phyloP scores from a whole-genome alignment of 352 stramenopile genomes.

The Halophytophthora batemanensis region DNA sequence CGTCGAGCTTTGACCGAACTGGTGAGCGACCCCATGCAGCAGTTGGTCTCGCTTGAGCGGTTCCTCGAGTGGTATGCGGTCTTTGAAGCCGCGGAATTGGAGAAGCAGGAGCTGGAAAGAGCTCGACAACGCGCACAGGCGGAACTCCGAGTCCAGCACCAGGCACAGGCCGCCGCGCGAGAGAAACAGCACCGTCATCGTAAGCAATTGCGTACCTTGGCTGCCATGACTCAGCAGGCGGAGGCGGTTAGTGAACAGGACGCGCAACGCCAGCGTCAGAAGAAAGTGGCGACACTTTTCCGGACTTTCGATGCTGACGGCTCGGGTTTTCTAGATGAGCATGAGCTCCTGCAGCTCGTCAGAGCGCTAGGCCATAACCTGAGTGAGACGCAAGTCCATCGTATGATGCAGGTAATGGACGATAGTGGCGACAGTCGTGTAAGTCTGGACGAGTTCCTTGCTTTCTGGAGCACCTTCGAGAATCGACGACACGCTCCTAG shows the following conservation, averaged over 20 bases:
- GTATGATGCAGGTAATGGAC: slow-evolving; percentile 66
- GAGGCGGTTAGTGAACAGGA: slow-evolving; percentile 33
- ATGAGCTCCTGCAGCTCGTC: slow-evolving; percentile 45
- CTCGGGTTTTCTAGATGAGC: slow-evolving; percentile 54
- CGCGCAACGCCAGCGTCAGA: slow-evolving; percentile 19
- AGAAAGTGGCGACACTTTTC: slow-evolving; percentile 48
- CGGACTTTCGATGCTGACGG: slow-evolving; percentile 52
- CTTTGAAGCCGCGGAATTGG: slow-evolving; percentile 44
- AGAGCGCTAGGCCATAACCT: slow-evolving; percentile 49
- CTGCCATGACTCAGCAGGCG: slow-evolving; percentile 35
- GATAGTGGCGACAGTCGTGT: slow-evolving; percentile 53
- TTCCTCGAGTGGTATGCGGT: slow-evolving; percentile 56
- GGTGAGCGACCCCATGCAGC: slow-evolving; percentile 27
- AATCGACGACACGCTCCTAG: slow-evolving; percentile 13
- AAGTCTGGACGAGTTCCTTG: slow-evolving; percentile 61
- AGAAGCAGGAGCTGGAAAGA: slow-evolving; percentile 44
- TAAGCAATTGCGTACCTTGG: slow-evolving; percentile 32
- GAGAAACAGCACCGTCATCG: slow-evolving; percentile 32
- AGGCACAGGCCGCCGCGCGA: slow-evolving; percentile 25
- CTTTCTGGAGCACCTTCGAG: slow-evolving; percentile 68
- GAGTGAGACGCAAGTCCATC: slow-evolving; percentile 31
- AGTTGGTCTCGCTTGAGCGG: slow-evolving; percentile 40
- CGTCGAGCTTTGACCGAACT: slow-evolving; percentile 47
- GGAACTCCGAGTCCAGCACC: slow-evolving; percentile 31
- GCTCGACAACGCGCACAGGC: slow-evolving; percentile 43